Percentiles rank a stretch among this genome's conserved stretches.
Evolutionary conservation across 805 yeast genomes (phyloP).

Genomic region (Limtongia smithiae): DNA sequence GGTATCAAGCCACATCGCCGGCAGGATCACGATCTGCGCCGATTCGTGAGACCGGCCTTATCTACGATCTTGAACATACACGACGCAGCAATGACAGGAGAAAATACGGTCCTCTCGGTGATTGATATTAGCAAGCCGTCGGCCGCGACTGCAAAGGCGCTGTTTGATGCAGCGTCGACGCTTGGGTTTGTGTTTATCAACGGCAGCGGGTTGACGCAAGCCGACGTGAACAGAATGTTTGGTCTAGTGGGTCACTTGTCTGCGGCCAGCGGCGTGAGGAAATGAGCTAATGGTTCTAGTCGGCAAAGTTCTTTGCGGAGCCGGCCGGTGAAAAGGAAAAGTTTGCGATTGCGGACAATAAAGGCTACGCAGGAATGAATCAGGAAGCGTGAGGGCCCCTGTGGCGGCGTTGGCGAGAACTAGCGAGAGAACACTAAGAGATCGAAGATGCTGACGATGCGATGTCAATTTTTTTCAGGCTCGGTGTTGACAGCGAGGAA

Average conservation of each 20-base stretch:
- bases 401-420: constrained; percentile 25
- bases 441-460: background rate
- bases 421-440: background rate
- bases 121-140: constrained; percentile 52
- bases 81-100: background rate
- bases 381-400: constrained; percentile 46
- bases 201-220: constrained; percentile 59
- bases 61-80: background rate
- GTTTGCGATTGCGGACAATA: constrained; percentile 54
- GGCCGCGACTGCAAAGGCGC: constrained; percentile 47
- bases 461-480: constrained; percentile 14
- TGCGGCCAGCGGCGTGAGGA: background rate
- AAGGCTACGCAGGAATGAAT: constrained; percentile 56
- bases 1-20: no score
- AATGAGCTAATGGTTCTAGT: constrained; percentile 26
- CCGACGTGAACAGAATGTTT: constrained; percentile 53
- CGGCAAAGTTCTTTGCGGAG: constrained; percentile 50
- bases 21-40: background rate
- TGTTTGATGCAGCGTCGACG: constrained; percentile 56
- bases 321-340: constrained; percentile 51
- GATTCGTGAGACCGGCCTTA: background rate
- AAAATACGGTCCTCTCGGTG: constrained; percentile 26
- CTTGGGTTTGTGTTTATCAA: constrained; percentile 66
- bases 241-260: constrained; percentile 33
- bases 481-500: constrained; percentile 39